Percentiles rank a stretch among this genome's conserved stretches.
phyloP scores from a whole-genome alignment of 2,329 filamentous ascomycete genomes.

The Colletotrichum gloeosporioides region DNA sequence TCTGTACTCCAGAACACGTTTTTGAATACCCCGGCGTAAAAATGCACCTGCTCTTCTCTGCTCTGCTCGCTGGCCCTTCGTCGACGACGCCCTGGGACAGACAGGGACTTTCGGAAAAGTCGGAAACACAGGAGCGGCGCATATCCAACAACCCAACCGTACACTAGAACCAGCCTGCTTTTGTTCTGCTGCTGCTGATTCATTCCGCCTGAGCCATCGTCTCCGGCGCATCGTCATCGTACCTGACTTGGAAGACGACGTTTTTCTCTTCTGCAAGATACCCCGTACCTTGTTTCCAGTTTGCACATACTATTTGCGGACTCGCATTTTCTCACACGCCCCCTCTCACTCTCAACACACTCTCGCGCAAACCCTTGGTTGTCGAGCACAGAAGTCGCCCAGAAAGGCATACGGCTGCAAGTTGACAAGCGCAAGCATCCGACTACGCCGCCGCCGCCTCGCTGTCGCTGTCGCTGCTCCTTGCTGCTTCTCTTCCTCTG shows the following conservation, averaged over 20 bases:
- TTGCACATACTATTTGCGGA: background rate
- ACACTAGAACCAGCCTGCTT: too few species aligned
- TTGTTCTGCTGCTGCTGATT: background rate
- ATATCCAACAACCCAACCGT: background rate
- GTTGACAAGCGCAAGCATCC: slow-evolving; percentile 16
- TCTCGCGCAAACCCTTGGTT: slow-evolving; percentile 10
- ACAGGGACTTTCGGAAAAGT: background rate
- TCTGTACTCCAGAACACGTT: background rate
- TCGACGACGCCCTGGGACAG: background rate
- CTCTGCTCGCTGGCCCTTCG: background rate
- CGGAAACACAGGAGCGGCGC: background rate
- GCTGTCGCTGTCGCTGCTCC: background rate
- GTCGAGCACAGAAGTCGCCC: background rate
- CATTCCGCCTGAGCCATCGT: background rate
- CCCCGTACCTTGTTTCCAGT: background rate
- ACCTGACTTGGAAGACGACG: background rate
- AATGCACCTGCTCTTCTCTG: background rate
- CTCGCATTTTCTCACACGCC: background rate
- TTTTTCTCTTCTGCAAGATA: background rate
- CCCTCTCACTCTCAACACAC: background rate
- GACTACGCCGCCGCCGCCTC: background rate
- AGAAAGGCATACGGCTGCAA: slow-evolving; percentile 1
- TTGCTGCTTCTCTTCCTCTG: background rate
- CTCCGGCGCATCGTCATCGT: background rate
- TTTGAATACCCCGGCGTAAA: background rate